phyloP scores from a whole-genome alignment of 495 filamentous ascomycete species.

The Letharia lupina region DNA sequence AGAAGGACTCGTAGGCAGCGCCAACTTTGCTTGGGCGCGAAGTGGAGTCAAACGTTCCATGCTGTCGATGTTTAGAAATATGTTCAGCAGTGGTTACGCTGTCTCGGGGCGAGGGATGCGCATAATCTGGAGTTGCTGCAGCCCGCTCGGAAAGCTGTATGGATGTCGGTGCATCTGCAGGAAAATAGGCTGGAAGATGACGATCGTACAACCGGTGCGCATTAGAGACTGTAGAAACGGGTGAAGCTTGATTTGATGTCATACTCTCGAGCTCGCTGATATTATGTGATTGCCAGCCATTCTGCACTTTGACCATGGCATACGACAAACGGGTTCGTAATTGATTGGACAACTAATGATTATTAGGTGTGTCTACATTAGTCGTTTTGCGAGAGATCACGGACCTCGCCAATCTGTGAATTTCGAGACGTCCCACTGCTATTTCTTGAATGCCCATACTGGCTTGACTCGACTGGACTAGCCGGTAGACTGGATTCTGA shows the following conservation, averaged over 20 bases:
- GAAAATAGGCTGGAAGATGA: not conserved
- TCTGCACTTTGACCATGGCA: constrained; percentile 82
- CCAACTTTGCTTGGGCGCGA: constrained; percentile 2
- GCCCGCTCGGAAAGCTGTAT: constrained; percentile 1
- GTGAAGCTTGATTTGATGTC: constrained; percentile 52
- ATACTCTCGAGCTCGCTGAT: constrained; percentile 63
- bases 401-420: constrained; percentile 69
- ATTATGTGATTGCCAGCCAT: constrained; percentile 66
- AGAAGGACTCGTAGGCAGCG: constrained; percentile 36
- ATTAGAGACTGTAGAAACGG: constrained; percentile 43
- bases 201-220: constrained; percentile 17
- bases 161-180: not conserved
- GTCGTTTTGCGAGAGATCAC: constrained; percentile 20
- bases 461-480: constrained; percentile 28
- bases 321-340: constrained; percentile 75
- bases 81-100: not conserved
- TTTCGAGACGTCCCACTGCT: constrained; percentile 53
- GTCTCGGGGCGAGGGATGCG: not conserved
- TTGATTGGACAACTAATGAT: constrained; percentile 59
- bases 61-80: not conserved
- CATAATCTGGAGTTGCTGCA: not conserved
- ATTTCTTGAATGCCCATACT: constrained; percentile 54
- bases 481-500: constrained; percentile 32
- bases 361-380: constrained; percentile 23
- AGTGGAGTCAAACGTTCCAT: not conserved